Evolutionary conservation across 2,329 filamentous ascomycete species (phyloP).

Genomic region (Blastomyces parvus): DNA sequence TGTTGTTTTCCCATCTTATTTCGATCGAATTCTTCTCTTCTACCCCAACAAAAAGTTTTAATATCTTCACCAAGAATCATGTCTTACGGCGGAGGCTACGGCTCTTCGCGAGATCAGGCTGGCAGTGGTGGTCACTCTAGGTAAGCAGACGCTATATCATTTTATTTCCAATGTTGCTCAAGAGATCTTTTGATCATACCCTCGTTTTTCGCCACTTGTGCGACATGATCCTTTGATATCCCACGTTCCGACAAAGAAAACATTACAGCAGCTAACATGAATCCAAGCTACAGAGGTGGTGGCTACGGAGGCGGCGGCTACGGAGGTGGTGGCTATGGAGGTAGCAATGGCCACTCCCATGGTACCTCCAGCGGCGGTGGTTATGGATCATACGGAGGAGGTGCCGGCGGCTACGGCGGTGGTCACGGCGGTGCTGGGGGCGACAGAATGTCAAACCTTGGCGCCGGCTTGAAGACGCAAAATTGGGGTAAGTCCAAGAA

Average conservation of each 20-base stretch:
- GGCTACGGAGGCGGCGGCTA: background rate
- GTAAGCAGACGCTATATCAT: slow-evolving; percentile 24
- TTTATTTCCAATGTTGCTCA: slow-evolving; percentile 9
- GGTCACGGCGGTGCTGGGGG: slow-evolving; percentile 45
- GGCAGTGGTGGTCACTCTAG: slow-evolving; percentile 49
- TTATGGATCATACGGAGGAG: slow-evolving; percentile 12
- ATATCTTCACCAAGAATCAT: slow-evolving; percentile 39
- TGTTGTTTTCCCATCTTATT: slow-evolving; percentile 13
- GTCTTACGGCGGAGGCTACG: slow-evolving; percentile 55
- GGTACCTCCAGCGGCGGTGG: slow-evolving; percentile 10
- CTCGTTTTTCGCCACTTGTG: background rate
- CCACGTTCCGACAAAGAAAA: background rate
- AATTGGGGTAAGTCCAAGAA: slow-evolving; percentile 62
- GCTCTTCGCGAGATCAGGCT: slow-evolving; percentile 40
- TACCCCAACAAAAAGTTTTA: slow-evolving; percentile 8
- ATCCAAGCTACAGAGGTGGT: slow-evolving; percentile 23
- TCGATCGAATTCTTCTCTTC: slow-evolving; percentile 11
- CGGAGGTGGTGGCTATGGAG: background rate
- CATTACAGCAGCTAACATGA: slow-evolving; percentile 13
- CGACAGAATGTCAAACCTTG: slow-evolving; percentile 90
- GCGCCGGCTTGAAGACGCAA: slow-evolving; percentile 76
- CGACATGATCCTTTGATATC: background rate
- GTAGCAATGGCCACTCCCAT: background rate
- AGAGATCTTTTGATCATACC: background rate
- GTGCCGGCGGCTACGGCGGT: slow-evolving; percentile 19